These are phyloP conservation scores for Gynostemma pentaphyllum DNA, from an alignment of 306 rosid genomes.

Conservation along the genomic window DNA sequence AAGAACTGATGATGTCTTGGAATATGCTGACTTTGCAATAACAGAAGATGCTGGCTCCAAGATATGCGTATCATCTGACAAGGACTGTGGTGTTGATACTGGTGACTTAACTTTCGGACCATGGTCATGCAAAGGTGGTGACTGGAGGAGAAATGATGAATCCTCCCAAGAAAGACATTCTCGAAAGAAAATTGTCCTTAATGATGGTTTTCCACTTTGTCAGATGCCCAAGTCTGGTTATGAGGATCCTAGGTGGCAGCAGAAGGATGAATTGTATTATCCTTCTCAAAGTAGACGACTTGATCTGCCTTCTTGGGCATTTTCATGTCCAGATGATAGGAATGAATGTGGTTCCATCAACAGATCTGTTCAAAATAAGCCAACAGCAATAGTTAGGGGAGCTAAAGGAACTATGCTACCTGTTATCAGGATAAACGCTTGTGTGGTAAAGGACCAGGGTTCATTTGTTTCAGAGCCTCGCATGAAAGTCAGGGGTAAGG, in stretches of 20 bases:
- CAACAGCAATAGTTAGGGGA: slow-evolving; percentile 36
- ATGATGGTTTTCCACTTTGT: slow-evolving; percentile 72
- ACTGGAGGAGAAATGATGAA: slow-evolving; percentile 94
- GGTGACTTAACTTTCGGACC: slow-evolving; percentile 69
- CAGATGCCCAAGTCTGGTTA: slow-evolving; percentile 78
- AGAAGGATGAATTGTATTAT: slow-evolving; percentile 70
- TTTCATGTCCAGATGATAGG: slow-evolving; percentile 63
- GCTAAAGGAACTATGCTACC: slow-evolving; percentile 75
- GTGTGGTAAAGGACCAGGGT: slow-evolving; percentile 87
- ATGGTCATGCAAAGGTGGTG: slow-evolving; percentile 99
- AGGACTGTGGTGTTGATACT: slow-evolving; percentile 41
- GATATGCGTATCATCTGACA: slow-evolving; percentile 32
- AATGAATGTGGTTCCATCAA: slow-evolving; percentile 32
- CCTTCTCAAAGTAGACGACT: slow-evolving; percentile 77
- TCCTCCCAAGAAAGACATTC: slow-evolving; percentile 50
- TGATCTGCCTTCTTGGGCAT: slow-evolving; percentile 90
- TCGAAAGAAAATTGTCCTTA: slow-evolving; percentile 75
- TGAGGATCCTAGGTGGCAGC: slow-evolving; percentile 95
- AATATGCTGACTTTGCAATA: slow-evolving; percentile 28
- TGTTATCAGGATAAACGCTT: slow-evolving; percentile 85
- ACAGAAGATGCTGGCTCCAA: slow-evolving; percentile 28
- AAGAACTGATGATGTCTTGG: slow-evolving; percentile 28
- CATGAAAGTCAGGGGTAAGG: slow-evolving; percentile 52
- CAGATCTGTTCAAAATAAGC: slow-evolving; percentile 47
- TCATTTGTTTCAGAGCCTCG: slow-evolving; percentile 72